Evolutionary conservation across 176 grass and related monocot species (phyloP), one percentile per base, ranked within the genome.

Genomic region (Hyparrhenia diplandra): DNA sequence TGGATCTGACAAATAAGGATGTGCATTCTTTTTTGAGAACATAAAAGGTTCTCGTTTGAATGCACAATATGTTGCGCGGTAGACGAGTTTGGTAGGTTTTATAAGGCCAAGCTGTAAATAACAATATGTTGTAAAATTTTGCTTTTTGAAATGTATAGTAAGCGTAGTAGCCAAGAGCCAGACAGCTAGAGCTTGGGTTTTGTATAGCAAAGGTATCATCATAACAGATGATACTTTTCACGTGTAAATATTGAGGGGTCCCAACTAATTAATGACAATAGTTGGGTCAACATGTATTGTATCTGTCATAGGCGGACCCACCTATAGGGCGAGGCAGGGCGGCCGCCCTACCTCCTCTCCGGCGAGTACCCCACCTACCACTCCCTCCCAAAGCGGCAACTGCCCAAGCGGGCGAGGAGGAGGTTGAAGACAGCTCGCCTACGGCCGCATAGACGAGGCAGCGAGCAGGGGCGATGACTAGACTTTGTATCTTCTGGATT

Each of bases 1-100:
- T 95, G 58, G 81, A 87, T 82, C 21, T 95, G 37, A 88, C 90
- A 29, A 91, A 87, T 59, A 94, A 88, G 46, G 92, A 95, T 67
- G 62, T 89, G 31, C 60, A 68, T 60, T 80, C 24, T n/a, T n/a
- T n/a, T 80, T 71, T 16, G 84, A 80, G 76, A 80, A 24, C 85
- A n/a, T 36, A 21, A 82, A 77, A 87, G 86, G 74, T 51, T 85
- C 64, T 52, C 49, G 30, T 25, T 45, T 47, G 77, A 85, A 75
- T 79, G 77, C 42, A 52, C 39, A 35, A 20, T 89, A 80, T 75
- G 63, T 59, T 8, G n/a, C n/a, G n/a, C n/a, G n/a, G n/a, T n/a
- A 66, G 46, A 28, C 27, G 14, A 11, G 39, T n/a, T 84, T 84
- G 77, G 67, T 18, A 51, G 21, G 16, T 4, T 67, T 85, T 85